Evolutionary conservation across 768 basidiomycete species (phyloP), one percentile per base, ranked within the genome.

Genomic region (Chalciporus sphaerocephalus): DNA sequence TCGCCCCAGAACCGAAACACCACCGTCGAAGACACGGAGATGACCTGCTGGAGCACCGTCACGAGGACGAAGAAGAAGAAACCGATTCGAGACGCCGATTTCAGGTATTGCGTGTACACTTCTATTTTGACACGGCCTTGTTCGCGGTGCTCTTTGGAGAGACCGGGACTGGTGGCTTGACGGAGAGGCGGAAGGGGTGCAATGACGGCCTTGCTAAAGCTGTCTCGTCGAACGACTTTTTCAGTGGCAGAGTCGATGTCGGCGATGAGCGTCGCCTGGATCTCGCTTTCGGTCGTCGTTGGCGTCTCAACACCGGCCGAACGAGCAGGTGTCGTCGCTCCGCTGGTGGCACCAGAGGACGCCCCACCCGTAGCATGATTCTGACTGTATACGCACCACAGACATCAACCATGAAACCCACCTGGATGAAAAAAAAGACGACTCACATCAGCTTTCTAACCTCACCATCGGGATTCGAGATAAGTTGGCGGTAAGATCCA

Each of bases 1-100:
- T 92, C 86, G 7, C 86, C 83, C 92, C 90, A 95, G 39, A 74
- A 70, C 30, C 88, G 78, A n/a, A 95, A 69, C 36, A 85, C 79
- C 24, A 82, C 65, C 21, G 80, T 87, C 0, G 78, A 76, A 9
- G 74, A 44, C 23, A 93, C 79, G 0, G 77, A 75, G 8, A 76
- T 59, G 5, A 70, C 75, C 61, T 94, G 92, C 44, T 80, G 66
- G 18, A 68, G 30, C 1, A 80, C 40, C 5, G 76, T 79, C 6
- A 74, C 69, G 17, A 84, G 39, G 6, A 92, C 50, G 51, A 87
- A 85, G 50, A 87, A 75, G 6, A 58, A 57, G 59, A 90, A 92
- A 1, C 89, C 92, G 1, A 70, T 53, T 51, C 74, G 81, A 2
- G 90, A 92, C 7, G 89, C 87, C 0, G 92, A 87, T 45, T 79